Evolutionary conservation across 2,329 filamentous ascomycete species (phyloP).

Genomic region (Zymoseptoria passerinii): DNA sequence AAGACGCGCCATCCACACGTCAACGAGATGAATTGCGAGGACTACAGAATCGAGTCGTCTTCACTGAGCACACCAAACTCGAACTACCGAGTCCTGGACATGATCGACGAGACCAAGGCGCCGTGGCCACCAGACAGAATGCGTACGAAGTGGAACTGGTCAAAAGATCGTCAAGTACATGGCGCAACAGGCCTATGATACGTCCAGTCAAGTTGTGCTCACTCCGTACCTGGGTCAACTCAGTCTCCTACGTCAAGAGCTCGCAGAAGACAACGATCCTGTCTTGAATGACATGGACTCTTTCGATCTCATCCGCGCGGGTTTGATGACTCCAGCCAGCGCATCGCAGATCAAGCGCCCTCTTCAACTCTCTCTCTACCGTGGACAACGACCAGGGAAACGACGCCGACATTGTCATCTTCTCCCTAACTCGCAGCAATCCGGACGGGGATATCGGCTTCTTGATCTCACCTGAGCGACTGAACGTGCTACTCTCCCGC

Average conservation of each 20-base stretch:
- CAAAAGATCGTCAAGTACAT: slow-evolving; percentile 55
- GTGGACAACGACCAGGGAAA: slow-evolving; percentile 63
- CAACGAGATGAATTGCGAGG: slow-evolving; percentile 44
- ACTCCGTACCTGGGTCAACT: slow-evolving; percentile 57
- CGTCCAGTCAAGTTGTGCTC: slow-evolving; percentile 57
- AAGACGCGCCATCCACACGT: slow-evolving; percentile 40
- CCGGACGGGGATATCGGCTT: slow-evolving; percentile 52
- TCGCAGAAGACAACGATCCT: slow-evolving; percentile 50
- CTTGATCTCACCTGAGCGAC: slow-evolving; percentile 55
- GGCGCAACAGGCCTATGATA: slow-evolving; percentile 55
- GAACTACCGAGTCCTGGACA: slow-evolving; percentile 31
- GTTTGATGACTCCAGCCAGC: slow-evolving; percentile 16
- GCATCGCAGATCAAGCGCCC: slow-evolving; percentile 32
- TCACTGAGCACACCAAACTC: slow-evolving; percentile 48
- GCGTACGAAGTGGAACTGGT: slow-evolving; percentile 55
- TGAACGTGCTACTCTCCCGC: slow-evolving; percentile 61
- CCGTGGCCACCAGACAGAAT: slow-evolving; percentile 35
- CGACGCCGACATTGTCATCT: slow-evolving; percentile 61
- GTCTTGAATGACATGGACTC: slow-evolving; percentile 54
- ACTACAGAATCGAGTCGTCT: slow-evolving; percentile 47
- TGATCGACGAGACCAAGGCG: slow-evolving; percentile 10
- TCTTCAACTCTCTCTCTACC: slow-evolving; percentile 31
- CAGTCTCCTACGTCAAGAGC: slow-evolving; percentile 39
- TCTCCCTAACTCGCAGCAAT: slow-evolving; percentile 67
- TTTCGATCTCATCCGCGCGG: slow-evolving; percentile 39